phyloP scores from a whole-genome alignment of 257 asterid genomes.

The Scutellaria galericulata region DNA sequence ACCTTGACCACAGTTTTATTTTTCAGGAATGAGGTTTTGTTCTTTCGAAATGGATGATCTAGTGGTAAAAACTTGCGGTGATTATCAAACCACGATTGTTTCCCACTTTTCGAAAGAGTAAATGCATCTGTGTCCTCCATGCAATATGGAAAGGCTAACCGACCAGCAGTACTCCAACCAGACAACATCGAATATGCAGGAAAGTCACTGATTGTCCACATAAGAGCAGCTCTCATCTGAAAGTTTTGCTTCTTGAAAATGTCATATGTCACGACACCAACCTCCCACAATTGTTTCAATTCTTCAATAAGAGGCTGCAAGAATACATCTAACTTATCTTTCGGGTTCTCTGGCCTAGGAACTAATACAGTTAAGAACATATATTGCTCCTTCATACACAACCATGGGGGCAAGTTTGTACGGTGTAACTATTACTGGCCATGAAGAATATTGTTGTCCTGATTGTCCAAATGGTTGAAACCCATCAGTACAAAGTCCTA shows the following conservation, averaged over 20 bases:
- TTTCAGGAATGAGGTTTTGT: neutral
- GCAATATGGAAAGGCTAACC: neutral
- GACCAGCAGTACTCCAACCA: neutral
- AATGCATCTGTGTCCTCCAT: neutral
- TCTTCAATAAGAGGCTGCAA: neutral
- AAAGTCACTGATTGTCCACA: constrained; percentile 2
- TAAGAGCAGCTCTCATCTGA: neutral
- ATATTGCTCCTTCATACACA: too few species aligned
- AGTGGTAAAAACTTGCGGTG: neutral
- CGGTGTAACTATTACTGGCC: too few species aligned
- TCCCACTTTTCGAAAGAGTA: neutral
- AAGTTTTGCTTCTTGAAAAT: neutral
- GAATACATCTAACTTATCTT: neutral
- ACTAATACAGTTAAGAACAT: neutral
- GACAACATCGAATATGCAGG: constrained; percentile 13
- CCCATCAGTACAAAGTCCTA: neutral
- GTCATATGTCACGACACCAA: neutral
- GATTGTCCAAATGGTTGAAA: neutral
- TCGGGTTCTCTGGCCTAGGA: neutral
- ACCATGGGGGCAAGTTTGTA: too few species aligned
- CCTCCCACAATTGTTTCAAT: neutral
- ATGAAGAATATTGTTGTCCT: neutral
- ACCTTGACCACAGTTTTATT: neutral
- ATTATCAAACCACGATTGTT: constrained; percentile 10
- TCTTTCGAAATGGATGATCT: neutral